These are phyloP conservation scores for Phellopilus nigrolimitatus DNA, from an alignment of 1,284 basidiomycete genomes.

Conservation along the genomic window DNA sequence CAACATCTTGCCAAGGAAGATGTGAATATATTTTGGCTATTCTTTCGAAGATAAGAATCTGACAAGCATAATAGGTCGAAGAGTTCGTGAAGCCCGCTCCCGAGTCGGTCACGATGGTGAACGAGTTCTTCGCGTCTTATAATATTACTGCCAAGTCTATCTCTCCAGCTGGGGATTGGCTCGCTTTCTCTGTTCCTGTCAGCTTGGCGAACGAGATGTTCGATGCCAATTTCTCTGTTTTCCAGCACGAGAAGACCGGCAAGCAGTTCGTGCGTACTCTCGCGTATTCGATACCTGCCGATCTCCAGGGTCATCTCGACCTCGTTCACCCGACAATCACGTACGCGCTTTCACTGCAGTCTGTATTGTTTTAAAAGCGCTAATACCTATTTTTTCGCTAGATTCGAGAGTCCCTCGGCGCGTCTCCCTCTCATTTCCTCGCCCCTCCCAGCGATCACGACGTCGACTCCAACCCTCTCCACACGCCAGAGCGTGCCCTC, in stretches of 20 bases:
- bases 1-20: too few species aligned
- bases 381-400: too few species aligned
- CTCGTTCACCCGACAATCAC: conserved; percentile 29
- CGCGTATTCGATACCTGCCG: conserved; percentile 23
- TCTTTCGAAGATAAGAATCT: too few species aligned
- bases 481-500: conserved; percentile 13
- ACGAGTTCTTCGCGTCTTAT: conserved; percentile 20
- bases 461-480: conserved; percentile 10
- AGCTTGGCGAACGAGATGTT: conserved; percentile 22
- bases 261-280: conserved; percentile 21
- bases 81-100: conserved; percentile 23
- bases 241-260: conserved; percentile 21
- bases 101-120: conserved; percentile 22
- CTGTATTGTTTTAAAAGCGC: background rate
- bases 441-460: background rate
- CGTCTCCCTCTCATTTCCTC: conserved; percentile 15
- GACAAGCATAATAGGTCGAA: conserved; percentile 20
- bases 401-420: conserved; percentile 16
- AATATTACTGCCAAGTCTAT: conserved; percentile 14
- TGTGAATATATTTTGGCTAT: too few species aligned
- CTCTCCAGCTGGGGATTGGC: conserved; percentile 26
- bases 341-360: conserved; percentile 4
- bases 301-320: conserved; percentile 22
- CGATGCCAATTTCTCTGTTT: conserved; percentile 20
- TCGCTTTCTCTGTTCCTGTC: conserved; percentile 21